Conservation (phyloP, 371 early-diverging fungal genomes). For the Mortierella sp. region DNA sequence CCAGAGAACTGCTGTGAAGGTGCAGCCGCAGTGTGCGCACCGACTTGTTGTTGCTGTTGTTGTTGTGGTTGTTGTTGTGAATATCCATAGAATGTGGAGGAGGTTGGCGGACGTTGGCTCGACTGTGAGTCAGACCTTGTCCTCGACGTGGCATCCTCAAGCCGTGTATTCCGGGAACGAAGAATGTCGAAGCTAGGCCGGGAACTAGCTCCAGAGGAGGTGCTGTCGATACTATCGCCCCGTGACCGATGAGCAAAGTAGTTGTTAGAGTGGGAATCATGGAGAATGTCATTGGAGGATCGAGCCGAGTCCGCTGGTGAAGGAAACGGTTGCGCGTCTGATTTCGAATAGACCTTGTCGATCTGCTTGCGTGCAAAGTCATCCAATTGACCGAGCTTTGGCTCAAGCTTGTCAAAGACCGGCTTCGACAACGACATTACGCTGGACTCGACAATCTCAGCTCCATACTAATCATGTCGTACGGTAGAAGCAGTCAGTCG, state of each 20-base stretch:
- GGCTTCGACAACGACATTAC: slow-evolving; percentile 74
- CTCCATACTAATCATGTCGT: slow-evolving; percentile 66
- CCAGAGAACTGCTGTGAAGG: slow-evolving; percentile 55
- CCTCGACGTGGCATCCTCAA: slow-evolving; percentile 40
- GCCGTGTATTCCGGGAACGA: slow-evolving; percentile 42
- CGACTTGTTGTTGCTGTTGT: slow-evolving; percentile 26
- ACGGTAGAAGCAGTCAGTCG: neutral
- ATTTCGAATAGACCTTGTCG: slow-evolving; percentile 61
- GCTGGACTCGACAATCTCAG: slow-evolving; percentile 84
- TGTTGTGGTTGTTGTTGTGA: slow-evolving; percentile 35
- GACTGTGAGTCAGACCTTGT: slow-evolving; percentile 46
- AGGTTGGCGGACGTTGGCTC: slow-evolving; percentile 22
- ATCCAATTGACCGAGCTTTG: slow-evolving; percentile 69
- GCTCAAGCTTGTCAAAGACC: slow-evolving; percentile 72
- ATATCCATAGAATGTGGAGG: slow-evolving; percentile 16
- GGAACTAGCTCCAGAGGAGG: slow-evolving; percentile 38
- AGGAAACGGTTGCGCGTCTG: slow-evolving; percentile 39
- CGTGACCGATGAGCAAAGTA: slow-evolving; percentile 44
- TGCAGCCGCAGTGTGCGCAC: slow-evolving; percentile 32
- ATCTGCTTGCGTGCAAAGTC: slow-evolving; percentile 81
- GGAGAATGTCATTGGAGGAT: slow-evolving; percentile 42
- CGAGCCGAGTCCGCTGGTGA: slow-evolving; percentile 46
- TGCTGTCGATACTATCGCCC: slow-evolving; percentile 45
- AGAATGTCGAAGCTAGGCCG: slow-evolving; percentile 46
- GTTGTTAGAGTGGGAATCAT: slow-evolving; percentile 11